These are phyloP conservation scores for Alternaria consortialis DNA, from an alignment of 2,329 filamentous ascomycete species.

Conservation along the genomic window DNA sequence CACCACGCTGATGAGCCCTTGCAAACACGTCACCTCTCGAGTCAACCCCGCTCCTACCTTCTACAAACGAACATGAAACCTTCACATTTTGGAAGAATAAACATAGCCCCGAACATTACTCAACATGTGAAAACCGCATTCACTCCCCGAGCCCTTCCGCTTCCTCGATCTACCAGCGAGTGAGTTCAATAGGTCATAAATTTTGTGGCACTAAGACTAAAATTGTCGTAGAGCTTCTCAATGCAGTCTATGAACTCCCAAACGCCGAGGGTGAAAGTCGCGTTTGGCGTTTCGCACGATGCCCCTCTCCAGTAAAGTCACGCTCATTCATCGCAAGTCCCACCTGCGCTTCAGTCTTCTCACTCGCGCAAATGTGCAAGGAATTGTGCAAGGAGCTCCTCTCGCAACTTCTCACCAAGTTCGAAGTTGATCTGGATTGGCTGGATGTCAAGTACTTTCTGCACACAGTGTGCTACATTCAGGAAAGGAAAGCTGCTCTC, in stretches of 20 bases:
- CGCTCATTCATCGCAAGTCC: neutral
- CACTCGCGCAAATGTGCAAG: neutral
- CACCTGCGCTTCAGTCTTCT: neutral
- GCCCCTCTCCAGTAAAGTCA: neutral
- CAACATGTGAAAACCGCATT: neutral
- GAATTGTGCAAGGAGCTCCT: neutral
- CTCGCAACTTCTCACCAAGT: neutral
- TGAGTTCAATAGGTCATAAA: neutral
- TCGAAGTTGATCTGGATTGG: neutral
- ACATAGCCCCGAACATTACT: neutral
- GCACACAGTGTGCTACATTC: neutral
- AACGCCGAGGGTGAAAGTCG: neutral
- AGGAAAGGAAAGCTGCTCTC: neutral
- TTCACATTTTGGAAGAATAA: too few relatives aligned
- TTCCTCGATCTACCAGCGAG: neutral
- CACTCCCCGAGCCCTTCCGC: neutral
- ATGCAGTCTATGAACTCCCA: neutral
- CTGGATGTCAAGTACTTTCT: neutral
- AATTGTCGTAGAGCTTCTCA: neutral
- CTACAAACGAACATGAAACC: too few relatives aligned
- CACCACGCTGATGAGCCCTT: neutral
- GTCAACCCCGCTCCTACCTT: neutral
- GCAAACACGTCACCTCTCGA: neutral
- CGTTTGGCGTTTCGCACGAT: neutral
- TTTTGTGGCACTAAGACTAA: neutral